Base-by-base conservation (phyloP, 1,139 yeast species). In the Yamadazyma sp. region DNA sequence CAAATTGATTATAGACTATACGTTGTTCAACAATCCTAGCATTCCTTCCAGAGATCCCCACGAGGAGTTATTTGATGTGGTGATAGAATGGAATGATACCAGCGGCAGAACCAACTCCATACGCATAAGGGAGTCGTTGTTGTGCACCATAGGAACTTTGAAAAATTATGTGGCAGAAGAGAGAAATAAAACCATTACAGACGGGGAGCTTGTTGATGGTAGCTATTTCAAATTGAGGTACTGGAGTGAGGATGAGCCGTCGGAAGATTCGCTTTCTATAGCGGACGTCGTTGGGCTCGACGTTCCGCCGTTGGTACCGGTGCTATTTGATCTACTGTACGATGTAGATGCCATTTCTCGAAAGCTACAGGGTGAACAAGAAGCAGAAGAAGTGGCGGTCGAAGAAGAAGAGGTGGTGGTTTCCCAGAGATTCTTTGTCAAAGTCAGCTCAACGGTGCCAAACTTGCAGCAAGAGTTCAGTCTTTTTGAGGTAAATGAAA, bases 261-360 rank as follows among this genome's bases (percentile, higher is more conserved):
- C 31, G 4, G 51, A 54, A 32, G 50, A 56, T 18, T 34, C 42
- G 3, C 12, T 33, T 18, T 42, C 39, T 0, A 37, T 62, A 7
- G 35, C 50, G 4, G 54, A 55, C 10, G 43, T 58, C 0, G 37
- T 66, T 10, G 38, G 42, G 14, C 43, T 67, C 11, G 72, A 66
- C 42, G 67, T 65, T 1, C 40, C 57, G 1, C 73, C 72, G 2
- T 41, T 50, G 15, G 26, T 29, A 3, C 51, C 59, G 2, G 53
- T 60, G 1, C 29, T 41, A 9, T 51, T 63, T 33, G 48, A 45
- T 27, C 28, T 47, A 4, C 44, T 40, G 44, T 48, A 45, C 32
- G 38, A 43, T 18, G 15, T 40, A 7, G 43, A 38, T 2, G 6
- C 24, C 11, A 18, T 34, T 3, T 13, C 6, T 11, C n/a, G 15